Conservation (phyloP, 345 rosid genomes). For the Syzygium aqueum region DNA sequence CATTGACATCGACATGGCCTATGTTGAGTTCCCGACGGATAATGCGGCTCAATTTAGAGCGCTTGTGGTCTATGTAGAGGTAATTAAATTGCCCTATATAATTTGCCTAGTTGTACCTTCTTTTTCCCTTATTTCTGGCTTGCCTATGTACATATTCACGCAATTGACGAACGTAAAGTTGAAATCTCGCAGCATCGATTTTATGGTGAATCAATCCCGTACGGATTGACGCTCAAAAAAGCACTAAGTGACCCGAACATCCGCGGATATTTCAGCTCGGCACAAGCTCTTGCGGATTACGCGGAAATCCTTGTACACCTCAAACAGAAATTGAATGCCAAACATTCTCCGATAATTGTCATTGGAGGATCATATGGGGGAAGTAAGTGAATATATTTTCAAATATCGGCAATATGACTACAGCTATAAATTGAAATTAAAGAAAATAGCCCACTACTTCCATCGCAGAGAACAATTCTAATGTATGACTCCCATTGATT, state of each 20-base stretch:
- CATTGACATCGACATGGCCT: conserved; percentile 10
- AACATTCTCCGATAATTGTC: not conserved
- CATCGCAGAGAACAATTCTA: not conserved
- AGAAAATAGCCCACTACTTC: not conserved
- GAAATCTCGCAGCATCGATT: not conserved
- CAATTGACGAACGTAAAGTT: not conserved
- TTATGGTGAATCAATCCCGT: not conserved
- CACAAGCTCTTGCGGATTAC: not conserved
- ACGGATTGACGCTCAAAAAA: not conserved
- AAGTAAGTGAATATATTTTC: not conserved
- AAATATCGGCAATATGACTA: not conserved
- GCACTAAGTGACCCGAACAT: not conserved
- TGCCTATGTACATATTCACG: not conserved
- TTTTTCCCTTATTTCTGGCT: not conserved
- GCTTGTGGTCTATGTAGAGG: conserved; percentile 37
- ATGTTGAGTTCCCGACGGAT: conserved; percentile 22
- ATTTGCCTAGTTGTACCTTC: not conserved
- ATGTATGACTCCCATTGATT: not conserved
- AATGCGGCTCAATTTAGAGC: conserved; percentile 24
- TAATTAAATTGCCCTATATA: not conserved
- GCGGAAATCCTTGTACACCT: not conserved
- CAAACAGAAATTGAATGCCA: not conserved
- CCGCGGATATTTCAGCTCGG: not conserved
- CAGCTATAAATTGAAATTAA: not conserved
- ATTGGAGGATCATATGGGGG: not conserved